Evolutionary conservation across 768 basidiomycete species (phyloP).

Genomic region (Exsudoporus frostii): DNA sequence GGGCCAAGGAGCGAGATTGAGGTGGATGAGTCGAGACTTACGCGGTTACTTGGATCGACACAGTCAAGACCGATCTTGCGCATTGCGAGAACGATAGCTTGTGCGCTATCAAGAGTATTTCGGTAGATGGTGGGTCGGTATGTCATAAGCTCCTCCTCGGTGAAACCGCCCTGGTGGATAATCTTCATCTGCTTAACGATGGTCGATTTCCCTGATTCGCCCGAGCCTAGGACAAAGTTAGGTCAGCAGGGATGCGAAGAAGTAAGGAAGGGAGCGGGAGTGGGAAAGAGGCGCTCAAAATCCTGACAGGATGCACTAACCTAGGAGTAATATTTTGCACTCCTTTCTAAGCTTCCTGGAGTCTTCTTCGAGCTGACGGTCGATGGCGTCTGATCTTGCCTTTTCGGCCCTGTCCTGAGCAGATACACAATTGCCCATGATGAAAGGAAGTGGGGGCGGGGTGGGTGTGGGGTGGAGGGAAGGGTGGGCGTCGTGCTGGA

Average conservation of each 20-base stretch:
- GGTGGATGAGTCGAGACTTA: neutral
- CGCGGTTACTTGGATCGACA: conserved; percentile 59
- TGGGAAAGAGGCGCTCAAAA: conserved; percentile 9
- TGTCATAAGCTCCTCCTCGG: conserved; percentile 67
- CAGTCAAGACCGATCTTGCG: conserved; percentile 83
- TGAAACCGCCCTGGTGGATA: conserved; percentile 91
- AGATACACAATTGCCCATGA: conserved; percentile 70
- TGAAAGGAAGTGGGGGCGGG: neutral
- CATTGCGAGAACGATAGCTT: conserved; percentile 82
- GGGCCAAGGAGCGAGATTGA: neutral
- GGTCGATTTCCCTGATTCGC: conserved; percentile 93
- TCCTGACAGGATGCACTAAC: conserved; percentile 43
- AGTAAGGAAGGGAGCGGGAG: neutral
- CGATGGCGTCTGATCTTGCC: conserved; percentile 69
- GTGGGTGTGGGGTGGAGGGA: neutral
- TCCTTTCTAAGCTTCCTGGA: conserved; percentile 76
- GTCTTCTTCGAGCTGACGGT: conserved; percentile 85
- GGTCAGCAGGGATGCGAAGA: neutral
- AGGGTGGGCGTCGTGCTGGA: neutral
- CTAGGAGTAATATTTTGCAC: conserved; percentile 91
- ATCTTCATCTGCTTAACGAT: conserved; percentile 99
- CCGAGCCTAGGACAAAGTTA: conserved; percentile 61
- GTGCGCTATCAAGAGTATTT: conserved; percentile 86
- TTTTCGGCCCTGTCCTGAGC: conserved; percentile 53
- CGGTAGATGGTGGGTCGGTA: conserved; percentile 80